Conservation (phyloP, 208 protist species). For the Herpetomonas samuelpessoai region DNA sequence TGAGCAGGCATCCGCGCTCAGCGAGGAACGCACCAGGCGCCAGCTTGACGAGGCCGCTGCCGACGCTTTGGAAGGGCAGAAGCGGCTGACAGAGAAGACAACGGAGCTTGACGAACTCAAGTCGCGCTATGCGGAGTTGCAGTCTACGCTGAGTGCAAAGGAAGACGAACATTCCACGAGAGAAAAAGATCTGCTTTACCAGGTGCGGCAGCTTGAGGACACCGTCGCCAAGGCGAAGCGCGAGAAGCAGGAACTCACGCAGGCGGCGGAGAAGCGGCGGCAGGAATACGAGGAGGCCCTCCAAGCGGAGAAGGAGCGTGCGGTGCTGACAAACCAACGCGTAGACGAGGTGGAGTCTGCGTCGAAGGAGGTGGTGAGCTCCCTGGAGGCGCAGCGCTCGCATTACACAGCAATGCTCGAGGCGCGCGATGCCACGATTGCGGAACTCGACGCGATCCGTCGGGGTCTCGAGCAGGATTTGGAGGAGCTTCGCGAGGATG, state of each 20-base stretch:
- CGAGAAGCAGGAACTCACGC: constrained; percentile 6
- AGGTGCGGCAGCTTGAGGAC: constrained; percentile 4
- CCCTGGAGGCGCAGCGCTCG: constrained; percentile 15
- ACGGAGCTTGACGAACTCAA: constrained; percentile 14
- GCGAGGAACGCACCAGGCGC: constrained; percentile 1
- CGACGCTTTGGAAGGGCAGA: constrained; percentile 14
- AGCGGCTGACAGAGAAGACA: constrained; percentile 14
- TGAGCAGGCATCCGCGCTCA: not conserved
- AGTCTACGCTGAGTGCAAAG: not conserved
- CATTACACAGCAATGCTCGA: constrained; percentile 18
- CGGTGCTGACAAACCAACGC: not conserved
- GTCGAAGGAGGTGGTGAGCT: constrained; percentile 3
- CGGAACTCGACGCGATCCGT: constrained; percentile 1
- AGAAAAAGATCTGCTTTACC: not conserved
- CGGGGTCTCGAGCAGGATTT: constrained; percentile 10
- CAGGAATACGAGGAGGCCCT: constrained; percentile 10
- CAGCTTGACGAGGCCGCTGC: constrained; percentile 11
- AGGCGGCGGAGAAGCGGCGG: constrained; percentile 10
- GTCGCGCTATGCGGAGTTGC: constrained; percentile 6
- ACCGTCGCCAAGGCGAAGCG: constrained; percentile 1
- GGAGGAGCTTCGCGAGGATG: constrained; percentile 11
- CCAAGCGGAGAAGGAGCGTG: constrained; percentile 12
- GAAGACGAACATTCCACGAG: not conserved
- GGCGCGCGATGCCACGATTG: constrained; percentile 10
- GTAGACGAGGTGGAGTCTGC: constrained; percentile 14